Conservation (phyloP, 2,329 filamentous ascomycete genomes). For the Coniochaeta sp. region DNA sequence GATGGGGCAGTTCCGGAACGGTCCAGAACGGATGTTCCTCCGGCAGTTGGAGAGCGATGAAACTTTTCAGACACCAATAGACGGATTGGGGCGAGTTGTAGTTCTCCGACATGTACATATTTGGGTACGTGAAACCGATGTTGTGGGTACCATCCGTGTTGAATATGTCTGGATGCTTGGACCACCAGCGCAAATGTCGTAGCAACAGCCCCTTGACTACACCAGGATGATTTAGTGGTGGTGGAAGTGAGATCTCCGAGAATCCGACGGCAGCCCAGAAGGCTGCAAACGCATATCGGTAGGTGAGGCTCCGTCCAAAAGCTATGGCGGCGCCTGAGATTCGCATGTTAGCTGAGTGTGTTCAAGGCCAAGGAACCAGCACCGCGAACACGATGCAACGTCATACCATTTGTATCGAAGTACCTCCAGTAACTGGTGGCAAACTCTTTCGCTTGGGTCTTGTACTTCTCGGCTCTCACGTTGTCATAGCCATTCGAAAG, state of each 20-base stretch:
- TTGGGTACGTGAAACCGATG: constrained; percentile 28
- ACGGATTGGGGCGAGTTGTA: constrained; percentile 26
- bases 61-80: constrained; percentile 35
- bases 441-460: constrained; percentile 32
- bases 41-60: constrained; percentile 24
- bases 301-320: constrained; percentile 43
- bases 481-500: constrained; percentile 21
- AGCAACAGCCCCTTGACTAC: constrained; percentile 40
- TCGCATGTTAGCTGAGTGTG: background rate
- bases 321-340: constrained; percentile 39
- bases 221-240: constrained; percentile 28
- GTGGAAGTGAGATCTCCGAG: constrained; percentile 30
- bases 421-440: constrained; percentile 36
- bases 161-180: constrained; percentile 34
- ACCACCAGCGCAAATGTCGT: constrained; percentile 45
- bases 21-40: constrained; percentile 22
- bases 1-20: background rate
- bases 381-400: too few species aligned
- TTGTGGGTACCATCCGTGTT: constrained; percentile 40
- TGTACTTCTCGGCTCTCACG: constrained; percentile 23
- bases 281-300: constrained; percentile 41
- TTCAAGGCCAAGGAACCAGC: background rate
- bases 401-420: constrained; percentile 35
- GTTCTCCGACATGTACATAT: constrained; percentile 4
- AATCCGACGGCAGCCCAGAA: constrained; percentile 40